A percentile compares a stretch with the other conserved stretches of the same genome.
phyloP scores from a whole-genome alignment of 495 filamentous ascomycete genomes.

The Hypoxylon perforatum region DNA sequence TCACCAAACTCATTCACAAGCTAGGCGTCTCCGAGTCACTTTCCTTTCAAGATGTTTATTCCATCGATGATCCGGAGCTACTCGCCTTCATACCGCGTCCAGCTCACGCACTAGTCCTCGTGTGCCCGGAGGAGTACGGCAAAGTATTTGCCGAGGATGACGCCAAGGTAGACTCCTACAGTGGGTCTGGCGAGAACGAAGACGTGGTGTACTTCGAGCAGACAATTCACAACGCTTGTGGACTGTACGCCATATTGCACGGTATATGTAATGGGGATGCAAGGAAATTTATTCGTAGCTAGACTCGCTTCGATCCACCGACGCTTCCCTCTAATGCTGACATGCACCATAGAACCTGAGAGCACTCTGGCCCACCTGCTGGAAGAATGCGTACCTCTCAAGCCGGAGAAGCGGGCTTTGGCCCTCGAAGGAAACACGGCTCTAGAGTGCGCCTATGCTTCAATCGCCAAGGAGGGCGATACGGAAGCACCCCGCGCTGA shows the following conservation, averaged over 20 bases:
- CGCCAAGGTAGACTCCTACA: no score
- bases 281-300: slow-evolving; percentile 55
- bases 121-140: slow-evolving; percentile 67
- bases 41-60: slow-evolving; percentile 77
- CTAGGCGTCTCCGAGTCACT: slow-evolving; percentile 70
- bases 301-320: neutral
- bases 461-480: slow-evolving; percentile 72
- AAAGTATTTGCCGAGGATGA: slow-evolving; percentile 38
- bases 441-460: slow-evolving; percentile 72
- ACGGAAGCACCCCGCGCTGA: slow-evolving; percentile 69
- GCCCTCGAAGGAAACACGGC: slow-evolving; percentile 73
- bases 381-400: neutral
- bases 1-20: slow-evolving; percentile 61
- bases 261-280: slow-evolving; percentile 67
- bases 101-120: slow-evolving; percentile 74
- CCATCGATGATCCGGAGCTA: slow-evolving; percentile 74
- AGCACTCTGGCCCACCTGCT: no score
- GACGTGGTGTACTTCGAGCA: slow-evolving; percentile 79
- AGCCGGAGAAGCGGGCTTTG: slow-evolving; percentile 53
- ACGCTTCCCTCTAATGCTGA: no score
- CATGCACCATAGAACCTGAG: no score
- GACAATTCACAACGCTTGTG: slow-evolving; percentile 83
- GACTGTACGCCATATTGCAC: slow-evolving; percentile 79
- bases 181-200: no score
- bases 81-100: slow-evolving; percentile 66